Percentiles rank a stretch among this genome's conserved stretches.
Conservation (phyloP, 2,329 filamentous ascomycete genomes). For the Colletotrichum spinosum region DNA sequence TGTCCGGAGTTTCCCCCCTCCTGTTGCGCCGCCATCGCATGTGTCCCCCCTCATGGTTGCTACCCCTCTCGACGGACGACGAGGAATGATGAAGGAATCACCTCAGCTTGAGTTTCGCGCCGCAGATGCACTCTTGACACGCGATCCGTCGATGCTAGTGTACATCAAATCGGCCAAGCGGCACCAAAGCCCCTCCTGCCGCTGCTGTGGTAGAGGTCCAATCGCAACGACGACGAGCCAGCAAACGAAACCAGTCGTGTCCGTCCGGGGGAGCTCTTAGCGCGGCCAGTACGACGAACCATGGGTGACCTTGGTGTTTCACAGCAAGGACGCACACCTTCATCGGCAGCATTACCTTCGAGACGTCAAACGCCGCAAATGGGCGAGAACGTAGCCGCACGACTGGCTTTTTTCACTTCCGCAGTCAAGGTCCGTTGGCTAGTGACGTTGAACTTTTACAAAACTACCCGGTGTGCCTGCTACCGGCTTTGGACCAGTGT, state of each 20-base stretch:
- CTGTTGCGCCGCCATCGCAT: constrained; percentile 10
- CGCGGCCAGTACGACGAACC: constrained; percentile 33
- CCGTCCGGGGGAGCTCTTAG: constrained; percentile 29
- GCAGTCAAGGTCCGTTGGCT: constrained; percentile 23
- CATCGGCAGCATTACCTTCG: constrained; percentile 19
- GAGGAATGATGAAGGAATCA: background rate
- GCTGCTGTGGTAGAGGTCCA: constrained; percentile 10
- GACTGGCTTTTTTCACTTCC: constrained; percentile 5
- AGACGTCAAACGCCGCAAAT: constrained; percentile 36
- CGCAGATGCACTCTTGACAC: too few relatives aligned
- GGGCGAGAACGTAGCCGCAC: constrained; percentile 7
- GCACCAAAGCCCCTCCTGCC: constrained; percentile 13
- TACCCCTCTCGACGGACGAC: background rate
- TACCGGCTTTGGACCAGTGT: background rate
- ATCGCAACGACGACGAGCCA: constrained; percentile 14
- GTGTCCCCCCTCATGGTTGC: background rate
- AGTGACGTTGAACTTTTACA: constrained; percentile 15
- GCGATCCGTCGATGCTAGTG: too few relatives aligned
- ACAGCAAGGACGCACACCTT: constrained; percentile 13
- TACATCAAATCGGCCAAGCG: constrained; percentile 4
- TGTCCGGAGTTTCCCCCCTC: background rate
- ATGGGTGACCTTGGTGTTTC: constrained; percentile 35
- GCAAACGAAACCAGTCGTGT: constrained; percentile 7
- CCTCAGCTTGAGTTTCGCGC: constrained; percentile 1
- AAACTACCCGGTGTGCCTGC: constrained; percentile 16